These are phyloP conservation scores for Cryptococcus wingfieldii DNA, from an alignment of 1,284 basidiomycete genomes.

Conservation along the genomic window DNA sequence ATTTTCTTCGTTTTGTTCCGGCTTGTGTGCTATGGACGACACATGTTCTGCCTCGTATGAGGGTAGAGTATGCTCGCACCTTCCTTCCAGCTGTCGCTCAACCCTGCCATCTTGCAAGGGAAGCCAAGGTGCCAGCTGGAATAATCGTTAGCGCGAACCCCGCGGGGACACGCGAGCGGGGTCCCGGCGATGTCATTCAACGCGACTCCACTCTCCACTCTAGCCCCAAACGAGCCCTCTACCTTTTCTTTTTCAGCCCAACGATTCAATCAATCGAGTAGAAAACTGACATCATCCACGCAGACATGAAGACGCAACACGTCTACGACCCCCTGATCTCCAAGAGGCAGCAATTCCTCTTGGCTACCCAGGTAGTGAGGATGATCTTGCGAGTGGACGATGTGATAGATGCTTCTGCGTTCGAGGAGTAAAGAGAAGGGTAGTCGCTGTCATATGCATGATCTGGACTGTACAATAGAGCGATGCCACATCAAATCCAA, in stretches of 20 bases:
- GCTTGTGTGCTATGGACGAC: background rate
- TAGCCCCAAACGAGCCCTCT: no score
- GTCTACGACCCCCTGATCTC: constrained; percentile 97
- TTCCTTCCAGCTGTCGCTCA: background rate
- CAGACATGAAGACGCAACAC: constrained; percentile 96
- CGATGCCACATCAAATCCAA: background rate
- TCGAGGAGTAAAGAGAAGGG: constrained; percentile 24
- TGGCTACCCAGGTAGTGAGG: constrained; percentile 83
- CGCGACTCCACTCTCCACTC: no score
- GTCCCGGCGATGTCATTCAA: no score
- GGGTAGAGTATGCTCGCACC: background rate
- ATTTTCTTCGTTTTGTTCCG: background rate
- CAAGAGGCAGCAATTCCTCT: constrained; percentile 92
- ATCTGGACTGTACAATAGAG: background rate
- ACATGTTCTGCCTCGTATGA: background rate
- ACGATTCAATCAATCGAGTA: background rate
- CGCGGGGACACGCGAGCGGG: no score
- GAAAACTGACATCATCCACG: background rate
- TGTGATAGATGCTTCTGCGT: constrained; percentile 45
- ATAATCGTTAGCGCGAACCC: no score
- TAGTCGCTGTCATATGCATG: background rate
- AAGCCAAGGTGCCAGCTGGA: no score
- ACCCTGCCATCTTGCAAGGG: no score
- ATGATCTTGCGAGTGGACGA: constrained; percentile 49
- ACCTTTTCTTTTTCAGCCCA: no score